Conservation (phyloP, 495 filamentous ascomycete species). For the Penicillium bialowiezense region DNA sequence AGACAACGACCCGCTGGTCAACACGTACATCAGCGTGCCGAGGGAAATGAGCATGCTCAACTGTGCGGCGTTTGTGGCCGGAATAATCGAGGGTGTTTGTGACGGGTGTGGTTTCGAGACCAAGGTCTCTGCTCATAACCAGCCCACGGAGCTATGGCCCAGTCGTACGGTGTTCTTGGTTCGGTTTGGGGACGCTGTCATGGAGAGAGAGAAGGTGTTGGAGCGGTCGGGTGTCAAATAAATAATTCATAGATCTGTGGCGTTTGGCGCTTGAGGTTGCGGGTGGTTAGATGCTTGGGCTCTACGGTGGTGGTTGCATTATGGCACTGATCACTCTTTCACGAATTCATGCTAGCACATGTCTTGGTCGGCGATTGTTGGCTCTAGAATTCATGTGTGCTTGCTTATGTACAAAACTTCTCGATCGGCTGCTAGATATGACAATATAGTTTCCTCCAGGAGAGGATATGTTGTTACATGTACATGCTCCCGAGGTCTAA, state of each 20-base stretch:
- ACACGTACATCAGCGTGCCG: conserved; percentile 87
- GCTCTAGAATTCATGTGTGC: background rate
- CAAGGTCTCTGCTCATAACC: conserved; percentile 88
- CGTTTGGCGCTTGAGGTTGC: background rate
- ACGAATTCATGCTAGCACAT: conserved; percentile 5
- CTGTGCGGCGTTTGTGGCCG: conserved; percentile 92
- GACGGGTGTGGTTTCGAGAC: conserved; percentile 88
- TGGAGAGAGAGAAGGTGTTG: conserved; percentile 82
- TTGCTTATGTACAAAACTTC: conserved; percentile 15
- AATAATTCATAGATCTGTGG: conserved; percentile 4
- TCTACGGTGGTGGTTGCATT: background rate
- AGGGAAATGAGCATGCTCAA: conserved; percentile 95
- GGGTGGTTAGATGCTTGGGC: background rate
- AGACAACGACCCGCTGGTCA: conserved; percentile 95
- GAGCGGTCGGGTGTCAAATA: conserved; percentile 48
- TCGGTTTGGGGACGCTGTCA: conserved; percentile 80
- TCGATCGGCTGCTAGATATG: conserved; percentile 1
- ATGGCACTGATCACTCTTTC: background rate
- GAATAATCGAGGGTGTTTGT: conserved; percentile 92
- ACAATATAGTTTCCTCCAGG: conserved; percentile 10
- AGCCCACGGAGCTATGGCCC: conserved; percentile 83
- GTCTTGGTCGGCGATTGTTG: background rate
- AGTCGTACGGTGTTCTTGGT: conserved; percentile 93
- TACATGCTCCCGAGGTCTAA: conserved; percentile 1
- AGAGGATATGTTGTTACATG: conserved; percentile 7